phyloP scores from a whole-genome alignment of 768 basidiomycete species.

The Grammothele lineata region DNA sequence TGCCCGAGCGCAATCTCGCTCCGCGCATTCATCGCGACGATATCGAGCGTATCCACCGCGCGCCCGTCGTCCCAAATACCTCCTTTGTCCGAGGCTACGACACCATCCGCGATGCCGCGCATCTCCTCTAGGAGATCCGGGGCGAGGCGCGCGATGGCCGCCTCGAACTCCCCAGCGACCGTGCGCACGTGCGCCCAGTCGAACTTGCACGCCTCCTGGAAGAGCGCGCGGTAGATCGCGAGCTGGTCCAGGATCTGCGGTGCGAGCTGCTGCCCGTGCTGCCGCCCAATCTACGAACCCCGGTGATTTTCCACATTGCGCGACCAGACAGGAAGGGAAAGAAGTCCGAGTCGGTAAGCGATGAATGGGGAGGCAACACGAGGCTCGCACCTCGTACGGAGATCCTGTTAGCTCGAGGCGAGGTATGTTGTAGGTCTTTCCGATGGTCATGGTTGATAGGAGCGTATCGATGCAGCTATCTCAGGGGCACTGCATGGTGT shows the following conservation, averaged over 20 bases:
- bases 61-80: not conserved
- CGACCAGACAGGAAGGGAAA: too few species aligned
- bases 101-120: conserved; percentile 31
- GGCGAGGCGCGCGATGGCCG: conserved; percentile 21
- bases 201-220: conserved; percentile 28
- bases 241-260: conserved; percentile 29
- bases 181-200: conserved; percentile 29
- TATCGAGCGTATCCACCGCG: conserved; percentile 25
- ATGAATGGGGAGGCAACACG: not conserved
- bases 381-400: conserved; percentile 12
- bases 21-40: conserved; percentile 33
- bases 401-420: conserved; percentile 9
- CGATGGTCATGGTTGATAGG: not conserved
- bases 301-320: too few species aligned
- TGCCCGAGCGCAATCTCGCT: conserved; percentile 35
- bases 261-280: conserved; percentile 27
- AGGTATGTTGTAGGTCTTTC: not conserved
- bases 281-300: conserved; percentile 24
- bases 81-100: not conserved
- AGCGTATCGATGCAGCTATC: too few species aligned
- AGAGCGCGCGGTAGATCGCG: conserved; percentile 28
- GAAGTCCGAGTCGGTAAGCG: not conserved
- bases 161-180: conserved; percentile 23
- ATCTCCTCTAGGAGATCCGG: conserved; percentile 31
- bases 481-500: too few species aligned